Evolutionary conservation across 2,329 filamentous ascomycete species (phyloP), one percentile per base, ranked within the genome.

Genomic region (Orbilia javanica): DNA sequence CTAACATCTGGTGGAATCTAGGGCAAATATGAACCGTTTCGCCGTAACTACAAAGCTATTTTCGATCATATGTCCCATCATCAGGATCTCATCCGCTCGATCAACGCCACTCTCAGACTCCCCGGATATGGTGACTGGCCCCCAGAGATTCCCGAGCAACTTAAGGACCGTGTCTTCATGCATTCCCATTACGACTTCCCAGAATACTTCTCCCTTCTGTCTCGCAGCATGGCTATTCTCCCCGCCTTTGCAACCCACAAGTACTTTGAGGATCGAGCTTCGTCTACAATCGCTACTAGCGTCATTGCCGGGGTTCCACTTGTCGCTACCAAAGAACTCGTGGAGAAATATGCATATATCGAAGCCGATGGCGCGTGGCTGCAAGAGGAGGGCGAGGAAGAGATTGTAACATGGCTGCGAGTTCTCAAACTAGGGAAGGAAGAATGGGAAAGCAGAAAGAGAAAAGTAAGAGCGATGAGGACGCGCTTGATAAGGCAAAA

Each of bases 361-460:
- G 69, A 80, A 25, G 60, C 78, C 7, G 81, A 82, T 0, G 79
- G 74, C 1, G 82, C 82, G 1, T 83, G 82, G 80, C 48, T 82
- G 39, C 81, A 82, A 42, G 74, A 79, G 10, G 79, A 81, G 8
- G 76, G 71, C 3, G 81, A 82, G 67, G 79, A 69, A 18, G 82
- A 82, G 15, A 80, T 83, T 36, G 80, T 82, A 52, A 81, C 81
- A 1, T 79, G 82, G 20, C 75, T 76, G 15, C 68, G 80, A 60
- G 80, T 82, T 34, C 42, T 83, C 29, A 79, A 77, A 44, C 80
- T 82, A 25, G 71, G 67, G 92, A 0, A 91, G 94, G 83, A 88
- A 90, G 82, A 92, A 91, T 86, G 93, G 92, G 80, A 89, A 92
- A 80, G 89, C 6, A 72, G 63, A 44, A 78, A 78, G 63, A 20